These are phyloP conservation scores for Stylonectria norvegica DNA, from an alignment of 2,329 filamentous ascomycete genomes.

Conservation along the genomic window DNA sequence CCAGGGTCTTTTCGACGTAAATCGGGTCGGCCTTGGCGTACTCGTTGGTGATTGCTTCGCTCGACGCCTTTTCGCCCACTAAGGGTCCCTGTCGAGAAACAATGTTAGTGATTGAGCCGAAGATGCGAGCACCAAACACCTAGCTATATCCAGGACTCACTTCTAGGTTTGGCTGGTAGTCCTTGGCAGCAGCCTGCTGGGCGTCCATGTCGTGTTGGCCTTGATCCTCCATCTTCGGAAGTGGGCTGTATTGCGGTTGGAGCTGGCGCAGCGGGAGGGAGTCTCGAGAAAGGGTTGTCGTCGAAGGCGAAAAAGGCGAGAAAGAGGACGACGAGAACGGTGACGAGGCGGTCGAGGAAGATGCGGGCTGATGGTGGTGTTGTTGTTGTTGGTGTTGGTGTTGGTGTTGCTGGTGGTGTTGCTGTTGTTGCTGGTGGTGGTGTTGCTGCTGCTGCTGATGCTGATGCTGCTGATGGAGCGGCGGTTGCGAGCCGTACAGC, in stretches of 20 bases:
- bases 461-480: constrained; percentile 11
- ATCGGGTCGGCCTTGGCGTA: constrained; percentile 85
- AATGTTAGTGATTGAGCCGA: constrained; percentile 11
- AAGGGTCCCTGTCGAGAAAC: constrained; percentile 67
- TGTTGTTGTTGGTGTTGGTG: constrained; percentile 14
- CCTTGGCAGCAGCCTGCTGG: constrained; percentile 58
- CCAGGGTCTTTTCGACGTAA: constrained; percentile 83
- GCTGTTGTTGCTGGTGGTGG: constrained; percentile 15
- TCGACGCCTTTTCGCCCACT: constrained; percentile 75
- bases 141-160: too few relatives aligned
- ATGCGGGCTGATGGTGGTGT: constrained; percentile 13
- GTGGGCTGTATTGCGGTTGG: constrained; percentile 12
- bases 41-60: constrained; percentile 73
- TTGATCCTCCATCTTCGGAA: constrained; percentile 34
- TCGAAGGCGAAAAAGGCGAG: background rate
- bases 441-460: constrained; percentile 16
- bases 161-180: constrained; percentile 56
- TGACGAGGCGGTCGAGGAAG: constrained; percentile 11
- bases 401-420: constrained; percentile 16
- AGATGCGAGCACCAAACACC: constrained; percentile 3
- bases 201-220: constrained; percentile 47
- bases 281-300: background rate
- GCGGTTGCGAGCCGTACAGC: constrained; percentile 15
- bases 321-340: constrained; percentile 4
- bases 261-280: background rate